Evolutionary conservation across 768 basidiomycete species (phyloP), one percentile per base, ranked within the genome.

Genomic region (Boletus reticuloceps): DNA sequence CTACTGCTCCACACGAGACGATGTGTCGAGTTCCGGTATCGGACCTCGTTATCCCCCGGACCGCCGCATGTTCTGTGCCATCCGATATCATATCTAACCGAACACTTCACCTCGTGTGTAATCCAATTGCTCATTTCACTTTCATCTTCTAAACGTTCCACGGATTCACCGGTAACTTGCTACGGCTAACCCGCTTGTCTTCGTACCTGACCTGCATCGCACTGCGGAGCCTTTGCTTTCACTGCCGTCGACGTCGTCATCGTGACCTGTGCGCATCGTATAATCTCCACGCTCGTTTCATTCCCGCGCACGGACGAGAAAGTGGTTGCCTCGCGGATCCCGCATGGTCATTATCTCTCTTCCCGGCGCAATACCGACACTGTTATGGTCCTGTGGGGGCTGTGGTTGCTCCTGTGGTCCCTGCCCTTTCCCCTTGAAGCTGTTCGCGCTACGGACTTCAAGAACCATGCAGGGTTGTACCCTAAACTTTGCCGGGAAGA

Each of bases 11-110:
- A 56, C 44, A 31, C 13, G 19, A 32, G 47, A 46, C 22, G 25
- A 34, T 34, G 31, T 17, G 29, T 58, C 50, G 47, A 58, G 60
- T 46, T 62, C 60, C 65, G 65, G 60, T 22, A 54, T 60, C 66
- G 66, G 67, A 55, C n/a, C 68, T 58, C 51, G 51, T 54, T 55
- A 42, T 50, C 37, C 37, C 51, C 67, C 60, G 65, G 58, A 46
- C 31, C 8, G 42, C 50, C 54, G 48, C 60, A 36, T 64, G 59
- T 57, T 25, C 46, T 22, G 16, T 37, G 12, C 50, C 9, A 31
- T 17, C 20, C 36, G 36, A 8, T 56, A 59, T 68, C 67, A 56
- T 68, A 69, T 69, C 67, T 69, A 69, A n/a, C 53, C 67, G 67
- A 57, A 20, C 39, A 29, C 50, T 54, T 55, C 40, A 38, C 55